A percentile compares a stretch with the other conserved stretches of the same genome.
Evolutionary conservation across 805 yeast genomes (phyloP).

Genomic region (Peterozyma xylosa): DNA sequence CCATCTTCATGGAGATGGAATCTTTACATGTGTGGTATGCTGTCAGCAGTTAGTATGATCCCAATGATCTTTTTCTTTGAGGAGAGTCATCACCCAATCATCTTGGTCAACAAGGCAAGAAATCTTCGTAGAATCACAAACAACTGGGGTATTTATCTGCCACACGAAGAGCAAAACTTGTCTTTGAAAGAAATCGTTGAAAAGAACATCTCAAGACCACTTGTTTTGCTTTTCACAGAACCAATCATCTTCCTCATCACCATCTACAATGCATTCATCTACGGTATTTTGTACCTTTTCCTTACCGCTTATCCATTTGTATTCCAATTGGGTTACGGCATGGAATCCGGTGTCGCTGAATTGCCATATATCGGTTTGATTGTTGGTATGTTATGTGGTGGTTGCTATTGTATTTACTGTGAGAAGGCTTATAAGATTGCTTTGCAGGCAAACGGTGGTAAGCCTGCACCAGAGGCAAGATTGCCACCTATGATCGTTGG

Average conservation of each 20-base stretch:
- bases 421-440: constrained; percentile 47
- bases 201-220: constrained; percentile 61
- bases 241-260: constrained; percentile 64
- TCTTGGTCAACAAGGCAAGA: constrained; percentile 56
- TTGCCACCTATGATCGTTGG: constrained; percentile 72
- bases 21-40: constrained; percentile 59
- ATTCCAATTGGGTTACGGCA: constrained; percentile 54
- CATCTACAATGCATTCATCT: constrained; percentile 68
- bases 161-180: constrained; percentile 58
- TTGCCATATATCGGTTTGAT: constrained; percentile 76
- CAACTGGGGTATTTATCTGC: constrained; percentile 78
- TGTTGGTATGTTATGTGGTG: constrained; percentile 60
- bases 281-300: constrained; percentile 70
- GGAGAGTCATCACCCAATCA: constrained; percentile 69
- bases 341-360: constrained; percentile 57
- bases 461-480: constrained; percentile 73
- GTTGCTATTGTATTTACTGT: constrained; percentile 38
- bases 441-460: constrained; percentile 45
- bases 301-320: constrained; percentile 72
- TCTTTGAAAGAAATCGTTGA: constrained; percentile 51
- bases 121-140: constrained; percentile 59
- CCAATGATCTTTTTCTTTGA: constrained; percentile 35
- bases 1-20: constrained; percentile 83
- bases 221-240: constrained; percentile 57
- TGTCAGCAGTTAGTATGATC: constrained; percentile 36